Evolutionary conservation across 305 asterid species (phyloP).

Genomic region (Fraxinus paxiana): DNA sequence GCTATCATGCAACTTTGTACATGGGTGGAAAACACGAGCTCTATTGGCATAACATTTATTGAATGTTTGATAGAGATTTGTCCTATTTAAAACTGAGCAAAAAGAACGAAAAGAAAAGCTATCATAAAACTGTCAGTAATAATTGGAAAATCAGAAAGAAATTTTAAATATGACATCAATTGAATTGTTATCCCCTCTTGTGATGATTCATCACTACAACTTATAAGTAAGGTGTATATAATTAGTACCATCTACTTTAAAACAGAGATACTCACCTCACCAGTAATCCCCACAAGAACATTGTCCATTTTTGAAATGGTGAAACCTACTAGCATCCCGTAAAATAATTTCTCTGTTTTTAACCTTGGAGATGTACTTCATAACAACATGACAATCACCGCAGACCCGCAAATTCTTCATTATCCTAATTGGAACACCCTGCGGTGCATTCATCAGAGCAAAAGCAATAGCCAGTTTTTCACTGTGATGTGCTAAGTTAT

Average conservation of each 20-base stretch:
- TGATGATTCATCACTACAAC: not conserved
- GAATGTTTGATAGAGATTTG: not conserved
- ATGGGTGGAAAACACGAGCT: not conserved
- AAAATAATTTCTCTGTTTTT: conserved; percentile 56
- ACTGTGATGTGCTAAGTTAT: conserved; percentile 66
- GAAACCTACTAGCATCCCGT: conserved; percentile 78
- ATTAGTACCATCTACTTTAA: not conserved
- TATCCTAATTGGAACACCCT: conserved; percentile 61
- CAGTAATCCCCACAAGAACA: conserved; percentile 90
- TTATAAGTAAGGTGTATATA: not conserved
- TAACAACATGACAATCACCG: conserved; percentile 66
- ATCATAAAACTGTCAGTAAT: not conserved
- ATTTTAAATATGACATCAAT: not conserved
- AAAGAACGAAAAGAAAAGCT: not conserved
- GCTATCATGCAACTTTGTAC: not conserved
- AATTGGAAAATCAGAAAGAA: not conserved
- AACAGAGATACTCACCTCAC: conserved; percentile 32
- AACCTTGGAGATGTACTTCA: conserved; percentile 58
- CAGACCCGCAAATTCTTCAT: conserved; percentile 86
- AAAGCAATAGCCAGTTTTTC: conserved; percentile 82
- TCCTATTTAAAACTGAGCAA: not conserved
- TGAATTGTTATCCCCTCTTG: not conserved
- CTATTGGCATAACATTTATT: not conserved
- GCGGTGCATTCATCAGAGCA: conserved; percentile 63
- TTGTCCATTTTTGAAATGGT: conserved; percentile 63